Conservation (phyloP, 441 rosid species). For the Syzygium syzygioides region DNA sequence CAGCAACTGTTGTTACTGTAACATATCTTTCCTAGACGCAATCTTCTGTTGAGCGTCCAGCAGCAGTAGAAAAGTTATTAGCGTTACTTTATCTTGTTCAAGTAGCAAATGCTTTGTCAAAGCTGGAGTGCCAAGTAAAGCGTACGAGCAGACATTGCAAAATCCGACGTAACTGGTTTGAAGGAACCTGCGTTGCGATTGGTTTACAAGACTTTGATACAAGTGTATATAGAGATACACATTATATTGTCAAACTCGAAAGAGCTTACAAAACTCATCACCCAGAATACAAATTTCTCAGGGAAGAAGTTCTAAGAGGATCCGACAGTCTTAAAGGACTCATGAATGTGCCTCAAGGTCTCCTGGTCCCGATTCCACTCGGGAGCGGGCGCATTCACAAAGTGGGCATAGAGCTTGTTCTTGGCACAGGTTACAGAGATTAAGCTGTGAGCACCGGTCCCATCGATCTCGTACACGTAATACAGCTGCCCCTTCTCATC, state of each 20-base stretch:
- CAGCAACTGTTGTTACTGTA: not conserved
- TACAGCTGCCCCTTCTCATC: constrained; percentile 73
- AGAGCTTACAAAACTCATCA: not conserved
- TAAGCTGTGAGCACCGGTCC: constrained; percentile 63
- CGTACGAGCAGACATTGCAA: not conserved
- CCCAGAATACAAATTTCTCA: not conserved
- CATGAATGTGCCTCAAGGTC: constrained; percentile 67
- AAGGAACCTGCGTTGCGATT: not conserved
- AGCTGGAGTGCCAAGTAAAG: not conserved
- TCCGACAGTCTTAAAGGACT: constrained; percentile 64
- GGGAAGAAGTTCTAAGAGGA: not conserved
- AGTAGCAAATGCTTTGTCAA: not conserved
- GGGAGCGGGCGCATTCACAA: constrained; percentile 72
- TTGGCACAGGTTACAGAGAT: constrained; percentile 83
- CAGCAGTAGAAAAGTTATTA: not conserved
- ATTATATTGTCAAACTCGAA: not conserved
- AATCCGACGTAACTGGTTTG: not conserved
- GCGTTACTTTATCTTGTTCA: not conserved
- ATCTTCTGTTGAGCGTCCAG: not conserved
- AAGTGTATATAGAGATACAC: not conserved
- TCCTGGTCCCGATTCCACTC: constrained; percentile 82
- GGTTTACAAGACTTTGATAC: not conserved
- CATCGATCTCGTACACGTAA: constrained; percentile 79
- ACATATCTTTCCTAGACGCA: not conserved
- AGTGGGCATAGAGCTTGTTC: constrained; percentile 86